Conservation (phyloP, 805 yeast genomes). For the Zygosaccharomyces bisporus region DNA sequence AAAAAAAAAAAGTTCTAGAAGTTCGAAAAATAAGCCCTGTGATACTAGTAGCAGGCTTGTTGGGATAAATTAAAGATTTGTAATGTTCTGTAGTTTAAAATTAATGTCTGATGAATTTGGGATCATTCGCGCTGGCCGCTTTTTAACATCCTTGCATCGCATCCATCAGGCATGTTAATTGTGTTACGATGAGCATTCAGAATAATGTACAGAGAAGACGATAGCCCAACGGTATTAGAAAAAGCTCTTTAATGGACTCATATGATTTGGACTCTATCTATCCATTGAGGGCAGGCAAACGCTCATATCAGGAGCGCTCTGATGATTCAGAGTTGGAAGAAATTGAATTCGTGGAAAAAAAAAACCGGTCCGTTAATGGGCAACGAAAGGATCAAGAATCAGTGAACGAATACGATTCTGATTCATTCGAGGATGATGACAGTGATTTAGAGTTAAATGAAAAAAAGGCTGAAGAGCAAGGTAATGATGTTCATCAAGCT, state of each 20-base stretch:
- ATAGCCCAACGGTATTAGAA: no score
- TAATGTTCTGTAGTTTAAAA: not conserved
- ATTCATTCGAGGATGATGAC: constrained; percentile 14
- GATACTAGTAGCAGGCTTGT: no score
- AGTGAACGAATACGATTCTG: constrained; percentile 13
- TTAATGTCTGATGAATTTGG: not conserved
- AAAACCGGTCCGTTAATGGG: constrained; percentile 4
- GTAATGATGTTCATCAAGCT: constrained; percentile 31
- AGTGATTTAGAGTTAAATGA: constrained; percentile 6
- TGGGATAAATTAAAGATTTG: no score
- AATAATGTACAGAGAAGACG: no score
- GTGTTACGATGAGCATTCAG: no score
- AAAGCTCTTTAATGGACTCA: not conserved
- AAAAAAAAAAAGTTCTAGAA: no score
- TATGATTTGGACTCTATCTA: not conserved
- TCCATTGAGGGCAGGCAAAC: not conserved
- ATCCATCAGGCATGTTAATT: no score
- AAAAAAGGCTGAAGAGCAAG: not conserved
- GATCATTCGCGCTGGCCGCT: not conserved
- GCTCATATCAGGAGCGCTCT: not conserved
- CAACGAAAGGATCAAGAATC: constrained; percentile 8
- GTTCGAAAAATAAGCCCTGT: no score
- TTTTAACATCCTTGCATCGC: not conserved
- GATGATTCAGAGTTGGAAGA: constrained; percentile 6
- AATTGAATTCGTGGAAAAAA: constrained; percentile 5